These are phyloP conservation scores for Podosphaera aphanis DNA, from an alignment of 2,329 filamentous ascomycete genomes.

Conservation along the genomic window DNA sequence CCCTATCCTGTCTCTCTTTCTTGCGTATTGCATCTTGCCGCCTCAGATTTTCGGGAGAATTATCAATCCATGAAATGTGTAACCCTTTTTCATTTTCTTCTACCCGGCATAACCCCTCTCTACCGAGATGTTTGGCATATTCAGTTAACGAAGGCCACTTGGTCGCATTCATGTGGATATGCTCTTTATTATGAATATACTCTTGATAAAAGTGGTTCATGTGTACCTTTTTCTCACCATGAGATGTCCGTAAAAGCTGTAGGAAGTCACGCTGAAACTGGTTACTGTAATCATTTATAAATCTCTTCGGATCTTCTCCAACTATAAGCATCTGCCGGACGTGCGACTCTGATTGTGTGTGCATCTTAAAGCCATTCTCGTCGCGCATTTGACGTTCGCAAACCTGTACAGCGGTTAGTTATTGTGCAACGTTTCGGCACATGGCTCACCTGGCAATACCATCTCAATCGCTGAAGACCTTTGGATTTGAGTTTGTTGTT, in stretches of 20 bases:
- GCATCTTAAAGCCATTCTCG: constrained; percentile 80
- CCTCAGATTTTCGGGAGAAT: constrained; percentile 62
- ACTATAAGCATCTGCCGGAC: constrained; percentile 76
- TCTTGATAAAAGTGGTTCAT: constrained; percentile 91
- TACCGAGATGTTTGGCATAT: constrained; percentile 66
- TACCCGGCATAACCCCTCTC: constrained; percentile 70
- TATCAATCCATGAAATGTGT: constrained; percentile 77
- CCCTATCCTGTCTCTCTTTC: constrained; percentile 70
- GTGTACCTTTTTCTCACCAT: constrained; percentile 74
- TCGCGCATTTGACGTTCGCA: constrained; percentile 61
- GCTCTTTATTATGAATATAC: constrained; percentile 69
- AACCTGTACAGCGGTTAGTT: constrained; percentile 24
- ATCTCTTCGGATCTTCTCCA: constrained; percentile 66
- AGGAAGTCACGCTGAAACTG: constrained; percentile 69
- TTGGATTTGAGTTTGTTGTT: constrained; percentile 77
- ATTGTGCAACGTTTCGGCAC: neutral
- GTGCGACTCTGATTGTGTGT: constrained; percentile 73
- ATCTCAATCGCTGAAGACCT: constrained; percentile 57
- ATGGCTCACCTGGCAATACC: constrained; percentile 54
- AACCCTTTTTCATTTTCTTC: constrained; percentile 77
- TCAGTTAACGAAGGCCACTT: constrained; percentile 74
- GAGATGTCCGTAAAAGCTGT: constrained; percentile 51
- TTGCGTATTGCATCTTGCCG: constrained; percentile 59
- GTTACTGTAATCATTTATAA: constrained; percentile 58
- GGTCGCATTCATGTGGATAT: constrained; percentile 85